Conservation (phyloP, 2,329 filamentous ascomycete species). For the Colletotrichum incanum region DNA sequence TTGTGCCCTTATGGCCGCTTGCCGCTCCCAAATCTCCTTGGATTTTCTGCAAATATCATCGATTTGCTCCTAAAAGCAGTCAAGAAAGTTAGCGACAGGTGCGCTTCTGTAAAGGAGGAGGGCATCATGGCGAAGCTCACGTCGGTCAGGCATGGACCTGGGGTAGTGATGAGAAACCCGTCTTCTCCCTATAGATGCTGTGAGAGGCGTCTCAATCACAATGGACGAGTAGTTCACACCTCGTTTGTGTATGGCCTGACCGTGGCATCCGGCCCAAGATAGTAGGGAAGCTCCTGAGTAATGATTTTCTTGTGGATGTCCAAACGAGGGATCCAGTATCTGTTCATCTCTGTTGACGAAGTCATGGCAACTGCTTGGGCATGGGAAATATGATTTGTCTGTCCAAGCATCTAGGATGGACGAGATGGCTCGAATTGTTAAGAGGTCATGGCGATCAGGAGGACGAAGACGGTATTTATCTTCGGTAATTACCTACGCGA, state of each 20-base stretch:
- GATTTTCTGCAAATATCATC: slow-evolving; percentile 75
- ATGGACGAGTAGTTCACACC: slow-evolving; percentile 56
- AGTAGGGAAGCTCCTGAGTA: slow-evolving; percentile 71
- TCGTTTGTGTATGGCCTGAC: slow-evolving; percentile 71
- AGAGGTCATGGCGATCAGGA: slow-evolving; percentile 33
- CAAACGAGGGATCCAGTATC: slow-evolving; percentile 73
- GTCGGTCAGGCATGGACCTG: slow-evolving; percentile 72
- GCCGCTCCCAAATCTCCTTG: slow-evolving; percentile 70
- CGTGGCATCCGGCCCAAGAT: slow-evolving; percentile 71
- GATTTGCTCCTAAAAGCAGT: slow-evolving; percentile 69
- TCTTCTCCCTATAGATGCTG: slow-evolving; percentile 67
- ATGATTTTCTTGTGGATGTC: slow-evolving; percentile 75
- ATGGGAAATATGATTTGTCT: slow-evolving; percentile 24
- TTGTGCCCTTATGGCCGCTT: slow-evolving; percentile 66
- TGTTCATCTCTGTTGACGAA: slow-evolving; percentile 62
- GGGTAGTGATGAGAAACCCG: slow-evolving; percentile 72
- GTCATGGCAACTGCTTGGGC: slow-evolving; percentile 27
- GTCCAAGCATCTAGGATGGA: slow-evolving; percentile 5
- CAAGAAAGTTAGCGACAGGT: slow-evolving; percentile 68
- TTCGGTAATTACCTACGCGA: slow-evolving; percentile 16
- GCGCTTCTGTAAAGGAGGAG: slow-evolving; percentile 27
- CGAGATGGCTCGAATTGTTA: slow-evolving; percentile 17
- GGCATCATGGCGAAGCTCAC: slow-evolving; percentile 57
- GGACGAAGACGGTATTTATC: slow-evolving; percentile 43
- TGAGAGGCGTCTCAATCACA: slow-evolving; percentile 41